phyloP scores from a whole-genome alignment of 805 yeast species.

The Hanseniaspora jakobsenii region DNA sequence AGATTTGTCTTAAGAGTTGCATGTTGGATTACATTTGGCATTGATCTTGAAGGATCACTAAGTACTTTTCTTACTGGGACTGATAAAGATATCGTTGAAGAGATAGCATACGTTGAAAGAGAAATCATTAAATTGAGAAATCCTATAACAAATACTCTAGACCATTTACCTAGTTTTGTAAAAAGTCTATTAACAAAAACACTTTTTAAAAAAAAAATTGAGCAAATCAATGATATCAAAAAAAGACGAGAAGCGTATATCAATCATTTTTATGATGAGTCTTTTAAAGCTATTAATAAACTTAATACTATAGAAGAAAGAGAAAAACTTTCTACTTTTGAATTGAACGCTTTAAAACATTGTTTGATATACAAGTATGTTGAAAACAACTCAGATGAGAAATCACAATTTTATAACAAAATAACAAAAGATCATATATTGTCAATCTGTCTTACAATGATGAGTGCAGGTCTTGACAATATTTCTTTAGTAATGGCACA shows the following conservation, averaged over 20 bases:
- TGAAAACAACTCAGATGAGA: background rate
- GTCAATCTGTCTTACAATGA: slow-evolving; percentile 9
- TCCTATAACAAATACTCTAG: slow-evolving; percentile 3
- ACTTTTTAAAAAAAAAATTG: background rate
- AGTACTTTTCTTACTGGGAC: background rate
- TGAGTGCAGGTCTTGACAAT: slow-evolving; percentile 14
- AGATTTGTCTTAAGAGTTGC: slow-evolving; percentile 7
- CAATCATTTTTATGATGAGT: background rate
- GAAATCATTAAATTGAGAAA: slow-evolving; percentile 10
- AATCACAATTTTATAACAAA: background rate
- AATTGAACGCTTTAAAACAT: background rate
- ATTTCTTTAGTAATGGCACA: background rate
- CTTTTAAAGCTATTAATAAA: no score
- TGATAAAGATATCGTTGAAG: background rate
- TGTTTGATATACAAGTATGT: slow-evolving; percentile 4
- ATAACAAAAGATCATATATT: slow-evolving; percentile 2
- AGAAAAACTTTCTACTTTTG: no score
- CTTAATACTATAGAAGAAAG: no score
- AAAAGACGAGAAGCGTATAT: slow-evolving; percentile 1
- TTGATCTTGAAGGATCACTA: background rate
- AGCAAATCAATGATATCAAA: slow-evolving; percentile 1
- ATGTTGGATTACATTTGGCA: slow-evolving; percentile 10
- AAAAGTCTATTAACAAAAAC: no score
- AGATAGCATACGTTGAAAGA: slow-evolving; percentile 8
- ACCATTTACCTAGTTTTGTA: slow-evolving; percentile 8